Base-by-base conservation (phyloP, 306 rosid genomes). In the Benincasa hispida region DNA sequence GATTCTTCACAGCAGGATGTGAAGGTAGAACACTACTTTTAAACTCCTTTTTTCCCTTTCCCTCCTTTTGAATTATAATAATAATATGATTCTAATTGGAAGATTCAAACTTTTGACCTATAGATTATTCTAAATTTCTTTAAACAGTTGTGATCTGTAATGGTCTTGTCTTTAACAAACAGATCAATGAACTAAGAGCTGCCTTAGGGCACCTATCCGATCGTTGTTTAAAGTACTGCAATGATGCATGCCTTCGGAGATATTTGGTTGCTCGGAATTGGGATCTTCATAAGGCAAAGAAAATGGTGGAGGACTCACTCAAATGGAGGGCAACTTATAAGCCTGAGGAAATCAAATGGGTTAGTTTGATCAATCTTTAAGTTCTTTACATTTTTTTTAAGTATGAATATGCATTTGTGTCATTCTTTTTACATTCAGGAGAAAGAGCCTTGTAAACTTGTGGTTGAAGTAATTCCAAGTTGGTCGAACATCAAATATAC, bases 271-370 rank as follows among this genome's bases (percentile, higher is more conserved):
- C 96, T 22, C 80, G 97, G 53, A 90, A 81, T 81, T 93, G 98
- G 97, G 88, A 89, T 76, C 77, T 90, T 41, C 88, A 90, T 3
- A 90, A 94, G 81, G 62, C 96, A 37, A 91, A 86, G 95, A 94
- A 92, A 83, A 87, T 91, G 96, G 28, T 94, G 25, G 88, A 90
- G 77, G 97, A 89, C 74, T 61, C 98, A 17, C 88, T 94, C 51
- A 85, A 81, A 80, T 94, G 98, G 98, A 90, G 98, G 85, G 79
- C 89, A 39, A 61, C 87, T 68, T 94, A 83, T 62, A 91, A 87
- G 84, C 96, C 98, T 1, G 96, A 94, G 83, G 97, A 94, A 85
- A 94, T 87, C 51, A 92, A 91, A 59, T 94, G 98, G 98, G 98
- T 94, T 81, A 72, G 80, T 75, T n/a, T 42, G 35, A 55, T 75